These are phyloP conservation scores for Arctium minus DNA, from an alignment of 129 eudicot species.

Conservation along the genomic window DNA sequence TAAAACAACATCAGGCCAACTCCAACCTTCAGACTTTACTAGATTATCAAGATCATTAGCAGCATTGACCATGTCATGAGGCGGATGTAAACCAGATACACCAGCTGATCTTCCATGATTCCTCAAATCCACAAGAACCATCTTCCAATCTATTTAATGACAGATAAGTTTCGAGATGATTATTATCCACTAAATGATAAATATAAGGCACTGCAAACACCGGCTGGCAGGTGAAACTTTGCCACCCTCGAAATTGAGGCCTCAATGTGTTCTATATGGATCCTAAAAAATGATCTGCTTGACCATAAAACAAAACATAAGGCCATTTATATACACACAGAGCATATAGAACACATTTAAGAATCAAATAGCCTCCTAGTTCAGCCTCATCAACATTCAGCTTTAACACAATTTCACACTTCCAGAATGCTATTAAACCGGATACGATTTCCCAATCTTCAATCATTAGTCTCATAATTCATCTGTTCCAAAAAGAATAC, in stretches of 20 bases:
- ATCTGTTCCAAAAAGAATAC: neutral
- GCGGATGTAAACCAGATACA: slow-evolving; percentile 48
- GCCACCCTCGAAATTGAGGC: no score
- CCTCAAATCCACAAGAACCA: slow-evolving; percentile 85
- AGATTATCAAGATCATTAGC: slow-evolving; percentile 79
- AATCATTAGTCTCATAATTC: neutral
- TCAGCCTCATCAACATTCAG: neutral
- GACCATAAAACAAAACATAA: no score
- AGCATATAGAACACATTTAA: no score
- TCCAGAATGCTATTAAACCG: neutral
- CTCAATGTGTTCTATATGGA: neutral
- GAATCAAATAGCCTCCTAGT: neutral
- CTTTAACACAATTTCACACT: neutral
- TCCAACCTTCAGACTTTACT: slow-evolving; percentile 66
- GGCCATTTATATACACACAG: no score
- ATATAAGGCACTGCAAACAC: neutral
- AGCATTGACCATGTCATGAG: slow-evolving; percentile 77
- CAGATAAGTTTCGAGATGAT: neutral
- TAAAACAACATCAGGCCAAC: slow-evolving; percentile 88
- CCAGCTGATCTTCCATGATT: slow-evolving; percentile 93
- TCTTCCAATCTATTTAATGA: slow-evolving; percentile 67
- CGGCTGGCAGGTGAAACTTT: no score
- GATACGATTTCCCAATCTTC: neutral
- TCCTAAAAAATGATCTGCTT: neutral
- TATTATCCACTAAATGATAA: neutral